Percentiles rank a stretch among this genome's conserved stretches.
These are phyloP conservation scores for Coemansia biformis DNA, from an alignment of 192 early-diverging fungal species.

Conservation along the genomic window DNA sequence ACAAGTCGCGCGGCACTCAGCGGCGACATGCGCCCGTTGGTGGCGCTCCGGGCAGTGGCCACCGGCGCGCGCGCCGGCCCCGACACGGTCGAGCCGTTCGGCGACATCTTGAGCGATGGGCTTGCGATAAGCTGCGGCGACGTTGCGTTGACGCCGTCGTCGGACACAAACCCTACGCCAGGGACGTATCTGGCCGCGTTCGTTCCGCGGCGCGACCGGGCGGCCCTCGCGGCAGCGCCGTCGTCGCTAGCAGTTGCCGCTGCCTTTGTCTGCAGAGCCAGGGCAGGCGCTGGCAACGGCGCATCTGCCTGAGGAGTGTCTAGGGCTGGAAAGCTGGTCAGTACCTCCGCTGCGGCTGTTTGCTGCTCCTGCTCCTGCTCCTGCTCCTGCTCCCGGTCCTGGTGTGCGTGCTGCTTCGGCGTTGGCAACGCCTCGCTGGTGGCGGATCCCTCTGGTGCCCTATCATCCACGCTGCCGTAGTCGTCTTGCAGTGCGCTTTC, in stretches of 20 bases:
- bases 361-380: too few relatives aligned
- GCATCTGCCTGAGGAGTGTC: too few relatives aligned
- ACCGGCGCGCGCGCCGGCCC: conserved; percentile 2
- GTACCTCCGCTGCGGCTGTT: too few relatives aligned
- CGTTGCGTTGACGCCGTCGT: conserved; percentile 37
- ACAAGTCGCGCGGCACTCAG: conserved; percentile 23
- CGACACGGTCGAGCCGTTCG: neutral
- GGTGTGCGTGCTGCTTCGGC: too few relatives aligned
- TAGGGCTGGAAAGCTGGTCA: too few relatives aligned
- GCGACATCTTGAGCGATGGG: neutral
- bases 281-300: conserved; percentile 1
- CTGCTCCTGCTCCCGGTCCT: too few relatives aligned
- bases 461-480: too few relatives aligned
- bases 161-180: conserved; percentile 44
- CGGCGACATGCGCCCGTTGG: conserved; percentile 35
- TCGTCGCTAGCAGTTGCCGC: neutral
- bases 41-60: conserved; percentile 1
- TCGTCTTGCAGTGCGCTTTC: too few relatives aligned
- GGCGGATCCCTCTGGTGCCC: too few relatives aligned
- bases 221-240: conserved; percentile 1
- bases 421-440: too few relatives aligned
- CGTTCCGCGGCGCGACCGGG: conserved; percentile 30
- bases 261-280: conserved; percentile 4
- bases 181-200: conserved; percentile 48
- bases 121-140: conserved; percentile 26